Percentiles rank a stretch among this genome's conserved stretches.
phyloP scores from a whole-genome alignment of 345 rosid genomes.

The Raphanus sativus region DNA sequence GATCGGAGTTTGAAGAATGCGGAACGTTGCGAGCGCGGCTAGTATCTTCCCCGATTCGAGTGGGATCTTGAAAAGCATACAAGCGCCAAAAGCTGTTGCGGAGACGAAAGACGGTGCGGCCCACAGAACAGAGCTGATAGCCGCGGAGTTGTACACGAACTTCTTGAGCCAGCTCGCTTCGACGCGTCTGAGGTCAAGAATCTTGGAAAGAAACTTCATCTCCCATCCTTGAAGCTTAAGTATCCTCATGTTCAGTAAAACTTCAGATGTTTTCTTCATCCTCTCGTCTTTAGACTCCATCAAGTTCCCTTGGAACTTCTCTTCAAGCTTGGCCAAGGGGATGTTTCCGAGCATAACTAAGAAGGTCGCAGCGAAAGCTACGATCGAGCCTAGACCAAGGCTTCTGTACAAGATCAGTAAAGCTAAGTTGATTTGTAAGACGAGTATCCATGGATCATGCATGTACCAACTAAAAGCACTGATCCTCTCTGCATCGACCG shows the following conservation, averaged over 20 bases:
- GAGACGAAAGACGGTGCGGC: slow-evolving; percentile 67
- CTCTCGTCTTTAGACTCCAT: slow-evolving; percentile 67
- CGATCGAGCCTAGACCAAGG: slow-evolving; percentile 57
- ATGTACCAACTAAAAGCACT: slow-evolving; percentile 45
- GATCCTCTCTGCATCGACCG: slow-evolving; percentile 59
- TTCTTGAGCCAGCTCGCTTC: slow-evolving; percentile 67
- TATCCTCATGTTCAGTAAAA: slow-evolving; percentile 66
- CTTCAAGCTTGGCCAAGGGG: slow-evolving; percentile 57
- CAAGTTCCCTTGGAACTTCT: slow-evolving; percentile 59
- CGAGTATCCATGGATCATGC: slow-evolving; percentile 56
- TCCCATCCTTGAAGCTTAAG: slow-evolving; percentile 80
- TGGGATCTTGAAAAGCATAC: slow-evolving; percentile 59
- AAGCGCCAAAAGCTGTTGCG: slow-evolving; percentile 58
- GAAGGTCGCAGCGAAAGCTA: slow-evolving; percentile 50
- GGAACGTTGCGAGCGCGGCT: slow-evolving; percentile 69
- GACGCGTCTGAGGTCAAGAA: slow-evolving; percentile 45
- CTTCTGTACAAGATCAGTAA: slow-evolving; percentile 47
- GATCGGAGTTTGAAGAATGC: slow-evolving; percentile 64
- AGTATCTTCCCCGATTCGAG: slow-evolving; percentile 69
- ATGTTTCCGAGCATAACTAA: slow-evolving; percentile 55
- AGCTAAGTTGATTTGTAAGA: slow-evolving; percentile 57
- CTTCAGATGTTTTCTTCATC: slow-evolving; percentile 68
- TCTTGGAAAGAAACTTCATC: slow-evolving; percentile 55
- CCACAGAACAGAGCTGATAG: slow-evolving; percentile 55
- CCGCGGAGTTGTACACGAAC: slow-evolving; percentile 46